Evolutionary conservation across 2,329 filamentous ascomycete genomes (phyloP), one percentile per base, ranked within the genome.

Genomic region (Aphanocladium album): DNA sequence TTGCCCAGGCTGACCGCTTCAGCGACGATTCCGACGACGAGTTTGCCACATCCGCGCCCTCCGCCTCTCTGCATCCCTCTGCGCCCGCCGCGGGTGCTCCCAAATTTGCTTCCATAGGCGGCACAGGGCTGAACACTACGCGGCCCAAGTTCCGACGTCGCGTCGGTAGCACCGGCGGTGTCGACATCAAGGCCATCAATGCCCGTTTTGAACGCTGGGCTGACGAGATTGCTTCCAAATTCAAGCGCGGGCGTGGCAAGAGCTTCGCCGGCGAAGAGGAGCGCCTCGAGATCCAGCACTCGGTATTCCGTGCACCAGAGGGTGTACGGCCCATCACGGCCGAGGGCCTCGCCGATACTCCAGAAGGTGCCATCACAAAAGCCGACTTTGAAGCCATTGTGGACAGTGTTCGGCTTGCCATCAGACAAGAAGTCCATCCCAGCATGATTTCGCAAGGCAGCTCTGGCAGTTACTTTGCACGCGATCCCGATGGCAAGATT

Each of bases 161-260:
- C 67, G 76, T 70, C 67, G 82, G 73, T 66, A 89, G 90, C 71
- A 95, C 93, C 68, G 91, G 91, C 21, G 93, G 93, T 3, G 93
- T 99, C 19, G 95, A 99, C 71, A 90, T 99, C 71, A 98, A 98
- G 73, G 95, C 95, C 62, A 98, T 99, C 76, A 99, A 99, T 74
- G 93, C 93, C 62, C 84, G 95, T 25, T 79, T 99, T 27, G 95
- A 99, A 76, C 84, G 90, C 72, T 99, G 95, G 95, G 95, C 95
- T 17, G 95, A 98, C 68, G 95, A 99, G 77, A 98, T 99, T 70
- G 93, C 95, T 33, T 90, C 91, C 67, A 95, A 96, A 69, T 98
- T 99, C 83, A 98, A 96, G 79, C 90, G 93, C 65, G 81, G 84
- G 67, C 88, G 87, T 68, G 86, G 89, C 58, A 91, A 87, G 72